These are phyloP conservation scores for Calonectria montana DNA, from an alignment of 2,329 filamentous ascomycete species.

Conservation along the genomic window DNA sequence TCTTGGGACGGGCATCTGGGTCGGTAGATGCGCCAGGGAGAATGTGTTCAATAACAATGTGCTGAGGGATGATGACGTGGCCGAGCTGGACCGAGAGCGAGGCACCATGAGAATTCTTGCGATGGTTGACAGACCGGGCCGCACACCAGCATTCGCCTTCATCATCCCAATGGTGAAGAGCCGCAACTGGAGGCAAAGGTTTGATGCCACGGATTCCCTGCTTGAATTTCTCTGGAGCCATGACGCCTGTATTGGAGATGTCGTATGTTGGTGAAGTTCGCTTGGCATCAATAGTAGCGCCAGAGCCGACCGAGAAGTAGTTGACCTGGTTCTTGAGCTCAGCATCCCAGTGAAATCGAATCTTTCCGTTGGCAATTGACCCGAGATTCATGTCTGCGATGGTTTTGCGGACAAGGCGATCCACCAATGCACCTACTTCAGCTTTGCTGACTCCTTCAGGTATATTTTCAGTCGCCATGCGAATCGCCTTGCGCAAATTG, in stretches of 20 bases:
- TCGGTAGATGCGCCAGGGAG: slow-evolving; percentile 70
- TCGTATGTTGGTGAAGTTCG: slow-evolving; percentile 71
- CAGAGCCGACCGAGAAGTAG: slow-evolving; percentile 75
- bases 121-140: slow-evolving; percentile 53
- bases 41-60: slow-evolving; percentile 80
- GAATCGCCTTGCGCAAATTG: slow-evolving; percentile 45
- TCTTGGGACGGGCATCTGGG: slow-evolving; percentile 70
- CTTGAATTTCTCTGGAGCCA: slow-evolving; percentile 16
- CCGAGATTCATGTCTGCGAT: slow-evolving; percentile 60
- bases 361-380: slow-evolving; percentile 58
- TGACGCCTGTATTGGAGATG: slow-evolving; percentile 36
- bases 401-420: slow-evolving; percentile 55
- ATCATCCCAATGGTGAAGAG: slow-evolving; percentile 78
- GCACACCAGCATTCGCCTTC: slow-evolving; percentile 92
- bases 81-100: slow-evolving; percentile 74
- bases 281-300: slow-evolving; percentile 71
- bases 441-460: slow-evolving; percentile 50
- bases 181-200: slow-evolving; percentile 58
- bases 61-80: slow-evolving; percentile 70
- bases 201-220: slow-evolving; percentile 36
- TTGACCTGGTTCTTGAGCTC: slow-evolving; percentile 72
- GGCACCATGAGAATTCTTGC: slow-evolving; percentile 63
- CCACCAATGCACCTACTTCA: slow-evolving; percentile 56
- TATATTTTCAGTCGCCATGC: slow-evolving; percentile 38
- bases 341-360: slow-evolving; percentile 56